These are phyloP conservation scores for Daucus carota DNA, from an alignment of 129 eudicot species.

Conservation along the genomic window DH1_v3.0 NC_030387.2:7175001-7175500, in stretches of 20 bases:
- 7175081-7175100: no score
- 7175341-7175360: conserved; percentile 32
- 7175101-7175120: no score
- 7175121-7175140: no score
- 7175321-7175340: conserved; percentile 71
- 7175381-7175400: conserved; percentile 42
- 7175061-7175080: not conserved
- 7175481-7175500: conserved; percentile 17
- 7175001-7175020: not conserved
- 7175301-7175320: conserved; percentile 74
- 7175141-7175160: no score
- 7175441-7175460: conserved; percentile 41
- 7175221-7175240: conserved; percentile 70
- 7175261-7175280: conserved; percentile 35
- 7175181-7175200: conserved; percentile 33
- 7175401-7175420: conserved; percentile 38
- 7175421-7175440: conserved; percentile 54
- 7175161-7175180: conserved; percentile 61
- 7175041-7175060: not conserved
- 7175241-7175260: conserved; percentile 61
- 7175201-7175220: conserved; percentile 36
- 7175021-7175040: not conserved
- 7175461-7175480: conserved; percentile 45
- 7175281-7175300: conserved; percentile 46
- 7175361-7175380: conserved; percentile 43